Evolutionary conservation across 805 yeast genomes (phyloP).

Genomic region (Wickerhamiella occidentalis): DNA sequence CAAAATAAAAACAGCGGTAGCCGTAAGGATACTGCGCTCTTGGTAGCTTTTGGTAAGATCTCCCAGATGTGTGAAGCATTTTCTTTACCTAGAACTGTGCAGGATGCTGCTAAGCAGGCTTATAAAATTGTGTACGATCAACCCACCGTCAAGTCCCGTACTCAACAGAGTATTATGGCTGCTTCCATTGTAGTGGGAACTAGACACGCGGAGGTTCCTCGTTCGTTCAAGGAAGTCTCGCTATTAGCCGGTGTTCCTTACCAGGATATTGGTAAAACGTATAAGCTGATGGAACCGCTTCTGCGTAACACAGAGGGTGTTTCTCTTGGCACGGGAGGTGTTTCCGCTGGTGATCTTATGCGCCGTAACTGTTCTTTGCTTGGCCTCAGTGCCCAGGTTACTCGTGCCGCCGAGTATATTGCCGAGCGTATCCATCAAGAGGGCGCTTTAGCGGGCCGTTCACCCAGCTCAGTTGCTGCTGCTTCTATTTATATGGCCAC

Average conservation of each 20-base stretch:
- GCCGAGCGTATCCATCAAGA: constrained; percentile 82
- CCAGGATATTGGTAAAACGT: constrained; percentile 87
- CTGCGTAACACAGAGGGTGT: constrained; percentile 29
- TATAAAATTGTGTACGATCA: constrained; percentile 86
- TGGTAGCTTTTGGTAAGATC: constrained; percentile 79
- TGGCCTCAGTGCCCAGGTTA: constrained; percentile 71
- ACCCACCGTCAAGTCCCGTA: constrained; percentile 72
- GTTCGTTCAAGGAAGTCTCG: constrained; percentile 93
- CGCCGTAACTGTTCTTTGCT: constrained; percentile 92
- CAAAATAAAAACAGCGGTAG: constrained; percentile 80
- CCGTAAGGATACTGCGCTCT: constrained; percentile 73
- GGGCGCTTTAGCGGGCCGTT: constrained; percentile 90
- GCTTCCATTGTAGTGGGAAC: constrained; percentile 93
- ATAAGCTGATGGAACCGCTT: constrained; percentile 68
- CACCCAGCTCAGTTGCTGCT: constrained; percentile 96
- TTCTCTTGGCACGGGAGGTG: constrained; percentile 34
- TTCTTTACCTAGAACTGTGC: constrained; percentile 86
- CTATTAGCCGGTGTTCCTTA: constrained; percentile 87
- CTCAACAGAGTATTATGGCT: constrained; percentile 90
- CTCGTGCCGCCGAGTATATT: constrained; percentile 86
- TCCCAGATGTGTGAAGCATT: constrained; percentile 96
- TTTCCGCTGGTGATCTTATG: constrained; percentile 86
- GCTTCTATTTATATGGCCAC: constrained; percentile 93
- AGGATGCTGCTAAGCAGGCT: constrained; percentile 95
- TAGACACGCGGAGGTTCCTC: constrained; percentile 82